These are phyloP conservation scores for Parathielavia appendiculata DNA, from an alignment of 495 filamentous ascomycete genomes.

Conservation along the genomic window DNA sequence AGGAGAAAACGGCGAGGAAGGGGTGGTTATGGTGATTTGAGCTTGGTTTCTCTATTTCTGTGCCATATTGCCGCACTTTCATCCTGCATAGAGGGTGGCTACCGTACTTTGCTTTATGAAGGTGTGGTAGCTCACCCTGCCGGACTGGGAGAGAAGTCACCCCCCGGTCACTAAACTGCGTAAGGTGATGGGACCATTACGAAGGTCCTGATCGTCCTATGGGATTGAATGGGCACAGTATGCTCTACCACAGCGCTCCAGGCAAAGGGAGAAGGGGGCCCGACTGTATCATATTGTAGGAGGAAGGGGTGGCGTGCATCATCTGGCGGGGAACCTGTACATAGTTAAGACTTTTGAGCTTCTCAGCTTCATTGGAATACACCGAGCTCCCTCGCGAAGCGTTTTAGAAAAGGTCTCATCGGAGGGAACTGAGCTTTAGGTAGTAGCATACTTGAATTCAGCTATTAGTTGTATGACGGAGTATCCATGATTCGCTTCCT, in stretches of 20 bases:
- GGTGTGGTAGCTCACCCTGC: no score
- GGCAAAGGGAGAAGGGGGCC: background rate
- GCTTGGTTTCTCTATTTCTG: background rate
- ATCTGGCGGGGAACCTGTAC: constrained; percentile 16
- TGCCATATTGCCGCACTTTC: background rate
- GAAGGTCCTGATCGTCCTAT: no score
- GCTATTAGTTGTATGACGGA: constrained; percentile 8
- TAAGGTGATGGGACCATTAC: no score
- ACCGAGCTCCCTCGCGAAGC: background rate
- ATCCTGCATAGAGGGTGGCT: no score
- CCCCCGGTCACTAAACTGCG: no score
- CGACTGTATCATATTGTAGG: constrained; percentile 29
- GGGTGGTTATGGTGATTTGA: constrained; percentile 9
- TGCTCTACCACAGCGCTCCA: no score
- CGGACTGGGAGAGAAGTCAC: no score
- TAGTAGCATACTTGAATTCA: background rate
- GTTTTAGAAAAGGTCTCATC: constrained; percentile 3
- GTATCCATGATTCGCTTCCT: constrained; percentile 14
- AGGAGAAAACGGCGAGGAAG: constrained; percentile 8
- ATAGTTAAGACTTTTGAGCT: constrained; percentile 2
- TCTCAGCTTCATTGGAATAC: background rate
- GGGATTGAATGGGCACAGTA: no score
- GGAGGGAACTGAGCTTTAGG: background rate
- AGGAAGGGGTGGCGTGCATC: constrained; percentile 17
- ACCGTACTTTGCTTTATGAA: no score